phyloP scores from a whole-genome alignment of 179 eudicot genomes.

The Spinacia oleracea region DNA sequence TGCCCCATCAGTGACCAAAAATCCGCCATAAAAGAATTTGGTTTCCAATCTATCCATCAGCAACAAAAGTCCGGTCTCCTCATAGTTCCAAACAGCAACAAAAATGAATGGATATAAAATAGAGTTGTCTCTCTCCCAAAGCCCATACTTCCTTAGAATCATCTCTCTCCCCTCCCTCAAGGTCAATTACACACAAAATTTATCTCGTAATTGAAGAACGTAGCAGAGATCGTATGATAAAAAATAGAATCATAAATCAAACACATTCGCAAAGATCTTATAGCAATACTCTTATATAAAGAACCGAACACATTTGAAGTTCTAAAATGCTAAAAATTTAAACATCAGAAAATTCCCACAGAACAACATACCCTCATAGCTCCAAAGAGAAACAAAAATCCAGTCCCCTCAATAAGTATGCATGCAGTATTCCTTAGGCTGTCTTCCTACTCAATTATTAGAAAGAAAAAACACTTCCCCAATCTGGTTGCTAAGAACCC shows the following conservation, averaged over 20 bases:
- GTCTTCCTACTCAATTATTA: background rate
- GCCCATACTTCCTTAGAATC: background rate
- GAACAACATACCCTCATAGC: background rate
- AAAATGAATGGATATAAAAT: no score
- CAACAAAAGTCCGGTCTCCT: no score
- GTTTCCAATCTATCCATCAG: no score
- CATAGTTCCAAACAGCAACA: no score
- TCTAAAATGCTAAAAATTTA: no score
- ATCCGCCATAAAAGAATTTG: no score
- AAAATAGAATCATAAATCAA: no score
- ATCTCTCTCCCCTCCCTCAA: background rate
- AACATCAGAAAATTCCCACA: background rate
- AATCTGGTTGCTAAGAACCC: background rate
- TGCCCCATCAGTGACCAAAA: background rate
- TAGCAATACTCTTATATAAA: no score
- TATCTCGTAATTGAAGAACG: background rate
- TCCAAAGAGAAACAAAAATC: background rate
- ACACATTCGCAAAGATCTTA: no score
- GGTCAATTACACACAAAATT: background rate
- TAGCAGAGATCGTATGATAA: background rate
- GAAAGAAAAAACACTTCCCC: background rate
- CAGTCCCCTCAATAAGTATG: background rate
- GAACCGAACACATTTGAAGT: no score
- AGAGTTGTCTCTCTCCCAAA: no score
- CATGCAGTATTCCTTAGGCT: background rate